These are phyloP conservation scores for Dipodascopsis tothii DNA, from an alignment of 805 yeast genomes.

Conservation along the genomic window DNA sequence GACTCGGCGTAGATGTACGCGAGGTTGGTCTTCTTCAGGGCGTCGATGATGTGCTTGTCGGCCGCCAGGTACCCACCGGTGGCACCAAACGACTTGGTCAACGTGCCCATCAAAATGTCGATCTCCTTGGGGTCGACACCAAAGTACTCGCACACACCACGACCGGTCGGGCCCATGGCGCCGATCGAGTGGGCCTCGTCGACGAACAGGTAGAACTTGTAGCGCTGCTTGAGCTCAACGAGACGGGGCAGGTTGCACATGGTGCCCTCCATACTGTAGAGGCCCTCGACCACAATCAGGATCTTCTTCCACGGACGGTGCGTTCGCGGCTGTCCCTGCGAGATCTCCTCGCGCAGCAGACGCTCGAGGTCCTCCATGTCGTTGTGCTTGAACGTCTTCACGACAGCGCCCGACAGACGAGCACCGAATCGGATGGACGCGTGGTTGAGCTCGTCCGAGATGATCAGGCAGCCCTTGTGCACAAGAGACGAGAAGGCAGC, in stretches of 20 bases:
- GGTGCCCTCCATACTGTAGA: conserved; percentile 86
- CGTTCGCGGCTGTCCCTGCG: conserved; percentile 89
- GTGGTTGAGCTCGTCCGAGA: conserved; percentile 91
- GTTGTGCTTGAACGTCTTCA: conserved; percentile 59
- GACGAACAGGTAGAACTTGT: conserved; percentile 81
- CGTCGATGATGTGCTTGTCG: conserved; percentile 57
- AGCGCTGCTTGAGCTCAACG: conserved; percentile 67
- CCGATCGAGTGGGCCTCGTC: conserved; percentile 99
- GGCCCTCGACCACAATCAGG: conserved; percentile 85
- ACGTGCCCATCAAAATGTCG: conserved; percentile 93
- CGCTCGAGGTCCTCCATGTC: conserved; percentile 75
- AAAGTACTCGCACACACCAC: conserved; percentile 92
- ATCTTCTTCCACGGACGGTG: conserved; percentile 85
- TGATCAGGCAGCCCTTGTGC: conserved; percentile 80
- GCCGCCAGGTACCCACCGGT: conserved; percentile 97
- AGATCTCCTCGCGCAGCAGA: conserved; percentile 71
- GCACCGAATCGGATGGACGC: conserved; percentile 94
- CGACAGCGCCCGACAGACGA: conserved; percentile 84
- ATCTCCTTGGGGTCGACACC: conserved; percentile 66
- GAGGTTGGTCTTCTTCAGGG: conserved; percentile 63
- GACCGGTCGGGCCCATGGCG: conserved; percentile 92
- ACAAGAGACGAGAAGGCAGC: conserved; percentile 73
- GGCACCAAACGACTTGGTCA: conserved; percentile 96
- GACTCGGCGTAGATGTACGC: conserved; percentile 76
- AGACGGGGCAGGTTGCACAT: conserved; percentile 72